Conservation (phyloP, 148 eudicot genomes). For the Heliamphora exappendiculata region DNA sequence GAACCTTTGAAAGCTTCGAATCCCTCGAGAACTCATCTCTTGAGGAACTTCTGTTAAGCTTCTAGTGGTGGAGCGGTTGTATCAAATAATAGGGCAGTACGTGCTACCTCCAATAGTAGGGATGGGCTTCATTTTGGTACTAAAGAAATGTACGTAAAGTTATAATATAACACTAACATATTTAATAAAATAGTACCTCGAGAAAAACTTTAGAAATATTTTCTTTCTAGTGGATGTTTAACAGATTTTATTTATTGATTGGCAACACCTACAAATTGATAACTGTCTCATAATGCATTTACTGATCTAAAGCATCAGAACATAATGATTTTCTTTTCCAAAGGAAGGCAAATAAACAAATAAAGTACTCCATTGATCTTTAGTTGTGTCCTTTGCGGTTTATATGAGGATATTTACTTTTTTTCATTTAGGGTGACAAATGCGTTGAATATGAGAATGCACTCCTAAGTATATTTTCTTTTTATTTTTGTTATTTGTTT, state of each 20-base stretch:
- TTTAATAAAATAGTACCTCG: neutral
- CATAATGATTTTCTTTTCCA: neutral
- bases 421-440: no score
- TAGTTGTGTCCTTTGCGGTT: no score
- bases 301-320: neutral
- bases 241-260: neutral
- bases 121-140: neutral
- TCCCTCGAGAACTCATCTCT: conserved; percentile 44
- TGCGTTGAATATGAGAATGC: no score
- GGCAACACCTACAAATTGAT: neutral
- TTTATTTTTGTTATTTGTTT: no score
- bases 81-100: neutral
- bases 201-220: neutral
- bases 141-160: neutral
- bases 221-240: neutral
- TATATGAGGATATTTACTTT: no score
- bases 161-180: neutral
- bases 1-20: conserved; percentile 32
- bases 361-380: no score
- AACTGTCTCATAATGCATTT: neutral
- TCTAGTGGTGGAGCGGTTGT: conserved; percentile 1
- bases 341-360: no score
- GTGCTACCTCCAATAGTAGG: neutral
- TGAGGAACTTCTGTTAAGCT: conserved; percentile 40
- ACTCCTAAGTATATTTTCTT: no score